Base-by-base conservation (phyloP, 257 asterid genomes). In the Salvia splendens region DNA sequence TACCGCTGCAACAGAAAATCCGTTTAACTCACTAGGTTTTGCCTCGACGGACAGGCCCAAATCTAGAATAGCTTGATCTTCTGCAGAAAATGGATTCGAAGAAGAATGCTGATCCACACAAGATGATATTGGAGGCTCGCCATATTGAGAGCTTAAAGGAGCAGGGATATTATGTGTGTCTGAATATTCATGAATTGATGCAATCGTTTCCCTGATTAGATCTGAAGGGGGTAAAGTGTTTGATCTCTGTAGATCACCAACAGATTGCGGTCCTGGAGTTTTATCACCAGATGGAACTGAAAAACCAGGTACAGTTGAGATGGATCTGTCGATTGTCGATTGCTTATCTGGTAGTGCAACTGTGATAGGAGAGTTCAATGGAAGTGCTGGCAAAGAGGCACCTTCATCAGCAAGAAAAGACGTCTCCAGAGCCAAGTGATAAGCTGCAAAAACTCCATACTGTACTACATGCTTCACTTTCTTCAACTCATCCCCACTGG, bases 401-500 rank as follows among this genome's bases (percentile, higher is more conserved):
- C 99, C 99, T 79, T 93, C 99, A 67, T 93, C 97, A 75, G 97
- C 99, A 65, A 93, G 96, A 80, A 93, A 90, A 68, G 96, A 93
- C 48, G 99, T 93, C 79, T 93, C 99, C 76, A 93, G 68, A 71
- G 96, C 99, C 77, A 93, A 80, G 83, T 93, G 99, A 78, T 93
- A 93, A 69, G 99, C 99, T 0, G 99, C 97, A 51, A 93, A 93
- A 73, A 93, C 74, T 75, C 96, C 96, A 83, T 93, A 93, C 74
- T 88, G 99, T 67, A 93, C 77, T 48, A 90, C 92, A 61, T 87
- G 99, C 79, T 93, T 93, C 73, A 90, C 96, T 80, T 93, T 93
- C 92, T 90, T 90, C 80, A 93, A 76, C 71, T 93, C 99, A 64
- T 93, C 95, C 48, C 80, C 88, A 66, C 72, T 84, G 78, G 97